A percentile compares a stretch with the other conserved stretches of the same genome.
These are phyloP conservation scores for Strigomonas oncopelti DNA, from an alignment of 208 protist species.

Conservation along the genomic window DNA sequence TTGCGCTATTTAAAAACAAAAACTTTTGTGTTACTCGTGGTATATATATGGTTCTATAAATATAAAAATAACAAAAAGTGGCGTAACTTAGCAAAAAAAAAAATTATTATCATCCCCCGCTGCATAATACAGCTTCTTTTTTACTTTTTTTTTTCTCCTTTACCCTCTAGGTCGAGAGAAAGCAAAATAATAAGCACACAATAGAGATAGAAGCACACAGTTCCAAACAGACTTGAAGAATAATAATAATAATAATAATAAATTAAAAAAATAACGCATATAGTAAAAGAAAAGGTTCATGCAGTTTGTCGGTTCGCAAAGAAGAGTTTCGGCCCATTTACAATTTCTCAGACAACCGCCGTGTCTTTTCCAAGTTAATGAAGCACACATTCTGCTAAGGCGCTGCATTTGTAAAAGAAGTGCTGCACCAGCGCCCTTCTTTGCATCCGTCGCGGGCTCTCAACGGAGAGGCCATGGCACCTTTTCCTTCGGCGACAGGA, in stretches of 20 bases:
- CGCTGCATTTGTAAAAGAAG: no score
- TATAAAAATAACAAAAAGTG: neutral
- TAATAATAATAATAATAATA: constrained; percentile 6
- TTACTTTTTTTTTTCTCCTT: neutral
- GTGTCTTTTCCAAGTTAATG: no score
- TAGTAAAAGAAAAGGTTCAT: neutral
- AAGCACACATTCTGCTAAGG: no score
- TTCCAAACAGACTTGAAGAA: neutral
- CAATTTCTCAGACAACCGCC: no score
- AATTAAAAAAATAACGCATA: neutral
- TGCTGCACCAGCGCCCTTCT: no score
- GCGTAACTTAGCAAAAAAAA: neutral
- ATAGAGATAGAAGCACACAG: neutral
- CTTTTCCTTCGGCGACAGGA: neutral
- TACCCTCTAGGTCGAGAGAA: neutral
- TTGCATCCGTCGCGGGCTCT: neutral
- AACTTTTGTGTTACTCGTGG: no score
- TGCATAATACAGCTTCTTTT: no score
- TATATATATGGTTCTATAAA: neutral
- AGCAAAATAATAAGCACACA: neutral
- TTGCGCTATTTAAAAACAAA: no score
- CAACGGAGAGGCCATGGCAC: neutral
- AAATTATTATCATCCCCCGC: no score
- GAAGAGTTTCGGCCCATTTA: no score
- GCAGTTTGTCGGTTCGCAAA: no score